These are phyloP conservation scores for Trichophaea hybrida DNA, from an alignment of 2,329 filamentous ascomycete genomes.

Conservation along the genomic window DNA sequence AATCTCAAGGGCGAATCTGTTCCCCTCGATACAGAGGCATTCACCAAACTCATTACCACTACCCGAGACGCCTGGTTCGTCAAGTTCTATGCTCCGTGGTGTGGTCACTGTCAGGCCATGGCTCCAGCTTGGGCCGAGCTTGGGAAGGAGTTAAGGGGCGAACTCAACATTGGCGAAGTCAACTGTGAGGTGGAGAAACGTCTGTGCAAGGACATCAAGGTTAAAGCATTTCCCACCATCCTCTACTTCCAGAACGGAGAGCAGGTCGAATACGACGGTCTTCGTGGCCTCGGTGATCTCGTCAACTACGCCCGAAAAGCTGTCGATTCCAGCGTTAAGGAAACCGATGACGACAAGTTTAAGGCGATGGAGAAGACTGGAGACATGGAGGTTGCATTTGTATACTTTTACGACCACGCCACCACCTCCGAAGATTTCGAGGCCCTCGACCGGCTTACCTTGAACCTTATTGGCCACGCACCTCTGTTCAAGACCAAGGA, in stretches of 20 bases:
- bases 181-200: conserved; percentile 77
- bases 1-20: conserved; percentile 66
- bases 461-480: conserved; percentile 80
- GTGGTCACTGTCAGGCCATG: conserved; percentile 85
- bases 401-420: conserved; percentile 95
- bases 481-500: conserved; percentile 87
- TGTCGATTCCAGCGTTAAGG: conserved; percentile 62
- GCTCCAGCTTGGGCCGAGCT: conserved; percentile 80
- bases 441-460: conserved; percentile 70
- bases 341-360: conserved; percentile 64
- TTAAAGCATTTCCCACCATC: conserved; percentile 74
- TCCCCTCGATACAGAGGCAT: conserved; percentile 65
- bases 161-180: conserved; percentile 85
- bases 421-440: conserved; percentile 85
- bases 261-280: conserved; percentile 79
- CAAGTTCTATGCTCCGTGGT: conserved; percentile 98
- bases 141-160: conserved; percentile 77
- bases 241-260: conserved; percentile 87
- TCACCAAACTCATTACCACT: conserved; percentile 71
- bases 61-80: conserved; percentile 92
- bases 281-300: conserved; percentile 83
- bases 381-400: conserved; percentile 71
- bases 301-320: conserved; percentile 77
- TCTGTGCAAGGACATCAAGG: conserved; percentile 80
- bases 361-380: conserved; percentile 71